Base-by-base conservation (phyloP, 73 alveolate genomes). In the Stentor roeselii region DNA sequence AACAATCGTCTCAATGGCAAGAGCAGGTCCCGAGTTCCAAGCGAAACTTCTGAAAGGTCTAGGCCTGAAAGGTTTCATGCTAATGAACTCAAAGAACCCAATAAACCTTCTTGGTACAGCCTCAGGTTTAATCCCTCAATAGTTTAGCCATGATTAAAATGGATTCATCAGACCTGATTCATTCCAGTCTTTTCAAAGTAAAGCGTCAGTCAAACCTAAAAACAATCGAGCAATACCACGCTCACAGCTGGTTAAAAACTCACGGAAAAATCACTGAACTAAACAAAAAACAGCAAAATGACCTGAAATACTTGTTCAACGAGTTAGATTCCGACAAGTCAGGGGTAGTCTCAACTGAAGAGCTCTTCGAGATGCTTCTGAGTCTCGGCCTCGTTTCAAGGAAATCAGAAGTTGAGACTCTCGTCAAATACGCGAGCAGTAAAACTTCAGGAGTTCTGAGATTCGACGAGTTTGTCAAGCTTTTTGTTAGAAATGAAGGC, bases 1-100 rank as follows among this genome's bases (percentile, higher is more conserved):
- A 37, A 93, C 98, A 27, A 84, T 93, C 1, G 92, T 93, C 11
- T 86, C 95, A 30, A 91, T 93, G 90, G 86, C 98, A 31, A 93
- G 83, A 80, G 96, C 96, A 60, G 98, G 98, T 36, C 98, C 98
- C 34, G 98, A 93, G 61, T 87, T 91, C 27, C 89, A 93, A 84
- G 98, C 98, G 42, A 86, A 91, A 78, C 78, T 93, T 38, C 91
- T 93, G 31, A 82, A 85, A 37, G 88, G 96, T 31, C 88, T 93
- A 27, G 98, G 98, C 35, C 82, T 93, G 75, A 78, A 89, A 75
- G 98, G 98, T 3, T 93, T 91, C 88, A 60, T 93, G 94, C 92
- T 93, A 41, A 93, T 91, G 90, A 95, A 93, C 76, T 83, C 94
- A 27, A 91, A 91, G 87, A 91, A 93, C 83, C 98, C 98, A 15